A percentile compares a stretch with the other conserved stretches of the same genome.
These are phyloP conservation scores for Colletotrichum musae DNA, from an alignment of 2,329 filamentous ascomycete species.

Conservation along the genomic window DNA sequence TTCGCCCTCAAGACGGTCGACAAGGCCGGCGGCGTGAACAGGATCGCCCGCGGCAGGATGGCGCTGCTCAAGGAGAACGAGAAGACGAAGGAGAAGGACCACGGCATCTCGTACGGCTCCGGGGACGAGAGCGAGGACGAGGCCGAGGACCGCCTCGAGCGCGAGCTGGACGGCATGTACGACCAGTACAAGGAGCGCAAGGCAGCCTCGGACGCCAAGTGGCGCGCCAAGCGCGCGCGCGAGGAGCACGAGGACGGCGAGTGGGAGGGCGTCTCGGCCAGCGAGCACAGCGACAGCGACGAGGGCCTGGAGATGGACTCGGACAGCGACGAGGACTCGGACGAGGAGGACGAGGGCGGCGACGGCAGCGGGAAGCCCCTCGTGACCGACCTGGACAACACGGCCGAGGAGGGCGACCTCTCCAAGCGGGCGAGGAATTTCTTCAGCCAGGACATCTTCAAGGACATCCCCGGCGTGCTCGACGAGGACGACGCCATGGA, in stretches of 20 bases:
- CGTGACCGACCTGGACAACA: constrained; percentile 56
- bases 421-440: constrained; percentile 90
- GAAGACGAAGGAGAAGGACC: constrained; percentile 73
- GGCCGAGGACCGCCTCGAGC: constrained; percentile 86
- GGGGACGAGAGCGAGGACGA: constrained; percentile 72
- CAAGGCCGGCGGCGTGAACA: constrained; percentile 77
- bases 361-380: constrained; percentile 48
- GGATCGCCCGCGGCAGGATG: constrained; percentile 86
- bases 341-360: constrained; percentile 51
- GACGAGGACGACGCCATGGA: constrained; percentile 62
- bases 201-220: constrained; percentile 86
- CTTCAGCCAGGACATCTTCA: constrained; percentile 96
- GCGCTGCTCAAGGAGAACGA: constrained; percentile 72
- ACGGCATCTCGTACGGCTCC: constrained; percentile 62
- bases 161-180: constrained; percentile 90
- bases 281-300: constrained; percentile 74
- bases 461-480: constrained; percentile 79
- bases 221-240: constrained; percentile 89
- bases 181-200: constrained; percentile 86
- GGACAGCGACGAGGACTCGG: constrained; percentile 57
- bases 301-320: constrained; percentile 68
- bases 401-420: constrained; percentile 70
- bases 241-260: constrained; percentile 87
- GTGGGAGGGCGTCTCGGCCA: constrained; percentile 89
- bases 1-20: constrained; percentile 89